Percentiles rank a stretch among this genome's conserved stretches.
These are phyloP conservation scores for Annulohypoxylon nitens DNA, from an alignment of 495 filamentous ascomycete species.

Conservation along the genomic window DNA sequence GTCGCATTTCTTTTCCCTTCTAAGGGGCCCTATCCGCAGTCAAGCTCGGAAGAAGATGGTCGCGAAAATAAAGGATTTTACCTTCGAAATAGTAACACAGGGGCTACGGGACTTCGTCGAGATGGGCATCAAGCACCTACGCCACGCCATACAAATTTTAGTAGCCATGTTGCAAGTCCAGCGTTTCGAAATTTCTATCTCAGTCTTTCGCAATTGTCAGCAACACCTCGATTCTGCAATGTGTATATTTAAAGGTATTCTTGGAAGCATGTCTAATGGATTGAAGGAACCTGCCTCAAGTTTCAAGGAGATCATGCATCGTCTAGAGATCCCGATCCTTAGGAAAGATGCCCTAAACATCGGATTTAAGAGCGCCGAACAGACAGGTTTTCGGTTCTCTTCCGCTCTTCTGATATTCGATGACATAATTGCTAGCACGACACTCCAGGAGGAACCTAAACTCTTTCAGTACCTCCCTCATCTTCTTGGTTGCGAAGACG, in stretches of 20 bases:
- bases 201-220: conserved; percentile 61
- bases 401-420: conserved; percentile 62
- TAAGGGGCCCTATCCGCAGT: conserved; percentile 23
- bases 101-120: conserved; percentile 50
- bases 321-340: conserved; percentile 48
- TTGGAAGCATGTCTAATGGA: conserved; percentile 50
- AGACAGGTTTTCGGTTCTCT: conserved; percentile 67
- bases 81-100: conserved; percentile 50
- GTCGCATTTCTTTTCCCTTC: conserved; percentile 63
- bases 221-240: conserved; percentile 64
- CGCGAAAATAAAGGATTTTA: conserved; percentile 44
- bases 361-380: conserved; percentile 60
- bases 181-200: conserved; percentile 62
- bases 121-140: conserved; percentile 45
- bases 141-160: conserved; percentile 57
- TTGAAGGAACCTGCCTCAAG: conserved; percentile 9
- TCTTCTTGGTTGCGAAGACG: background rate
- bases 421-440: conserved; percentile 60
- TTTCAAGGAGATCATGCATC: conserved; percentile 51
- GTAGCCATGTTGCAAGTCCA: conserved; percentile 67
- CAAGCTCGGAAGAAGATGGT: conserved; percentile 6
- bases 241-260: conserved; percentile 61
- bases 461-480: background rate
- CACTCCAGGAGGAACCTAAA: background rate
- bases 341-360: conserved; percentile 38